A percentile compares a stretch with the other conserved stretches of the same genome.
Evolutionary conservation across 2,329 filamentous ascomycete species (phyloP).

Genomic region (Fusarium udum): DNA sequence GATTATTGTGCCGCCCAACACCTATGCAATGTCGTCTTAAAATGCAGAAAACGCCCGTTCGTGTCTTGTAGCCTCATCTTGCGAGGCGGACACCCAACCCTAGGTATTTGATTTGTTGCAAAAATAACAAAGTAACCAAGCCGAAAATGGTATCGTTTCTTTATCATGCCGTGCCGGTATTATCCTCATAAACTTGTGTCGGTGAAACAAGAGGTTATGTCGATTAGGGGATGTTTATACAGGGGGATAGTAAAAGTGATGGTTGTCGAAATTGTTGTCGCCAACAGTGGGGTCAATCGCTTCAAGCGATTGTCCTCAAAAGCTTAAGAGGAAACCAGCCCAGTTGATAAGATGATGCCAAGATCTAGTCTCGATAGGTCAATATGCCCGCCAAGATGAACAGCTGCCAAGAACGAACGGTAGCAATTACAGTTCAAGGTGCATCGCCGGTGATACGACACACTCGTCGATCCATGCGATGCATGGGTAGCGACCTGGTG

Average conservation of each 20-base stretch:
- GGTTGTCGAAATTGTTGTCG: conserved; percentile 40
- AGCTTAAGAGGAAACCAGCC: conserved; percentile 53
- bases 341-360: conserved; percentile 55
- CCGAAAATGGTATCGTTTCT: conserved; percentile 59
- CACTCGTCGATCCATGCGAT: conserved; percentile 47
- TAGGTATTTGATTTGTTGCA: conserved; percentile 44
- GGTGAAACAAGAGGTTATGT: conserved; percentile 52
- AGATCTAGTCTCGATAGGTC: conserved; percentile 46
- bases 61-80: conserved; percentile 54
- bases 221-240: conserved; percentile 62
- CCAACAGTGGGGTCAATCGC: conserved; percentile 44
- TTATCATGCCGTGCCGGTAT: conserved; percentile 53
- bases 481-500: conserved; percentile 40
- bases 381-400: conserved; percentile 62
- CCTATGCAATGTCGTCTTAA: conserved; percentile 58
- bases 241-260: conserved; percentile 43
- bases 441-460: conserved; percentile 50
- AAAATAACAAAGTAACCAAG: conserved; percentile 46
- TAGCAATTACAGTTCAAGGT: conserved; percentile 48
- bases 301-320: conserved; percentile 40
- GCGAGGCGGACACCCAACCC: conserved; percentile 45
- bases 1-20: conserved; percentile 47
- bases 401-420: conserved; percentile 55
- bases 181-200: conserved; percentile 49
- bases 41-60: conserved; percentile 57